Conservation (phyloP, 1,284 basidiomycete genomes). For the Trichosporon coremiiforme region DNA sequence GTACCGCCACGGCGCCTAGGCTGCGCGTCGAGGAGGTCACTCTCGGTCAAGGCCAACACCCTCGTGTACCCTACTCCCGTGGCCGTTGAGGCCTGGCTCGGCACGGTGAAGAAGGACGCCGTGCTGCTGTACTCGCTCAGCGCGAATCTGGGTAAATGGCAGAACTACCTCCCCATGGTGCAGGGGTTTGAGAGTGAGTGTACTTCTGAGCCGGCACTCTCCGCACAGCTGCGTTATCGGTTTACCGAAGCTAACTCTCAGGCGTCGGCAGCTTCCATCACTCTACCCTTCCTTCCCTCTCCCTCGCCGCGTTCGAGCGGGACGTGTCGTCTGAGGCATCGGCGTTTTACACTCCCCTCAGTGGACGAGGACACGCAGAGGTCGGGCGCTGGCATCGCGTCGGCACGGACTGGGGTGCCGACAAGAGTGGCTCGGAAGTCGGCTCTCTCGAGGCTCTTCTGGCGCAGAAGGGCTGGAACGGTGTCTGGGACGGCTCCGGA, state of each 20-base stretch:
- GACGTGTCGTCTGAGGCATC: not conserved
- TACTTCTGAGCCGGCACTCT: not conserved
- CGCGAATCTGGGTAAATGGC: conserved; percentile 9
- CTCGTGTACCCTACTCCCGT: not conserved
- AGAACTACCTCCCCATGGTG: conserved; percentile 3
- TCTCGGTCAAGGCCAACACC: conserved; percentile 10
- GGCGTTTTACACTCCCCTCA: conserved; percentile 33
- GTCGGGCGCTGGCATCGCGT: conserved; percentile 51
- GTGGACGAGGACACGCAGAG: conserved; percentile 42
- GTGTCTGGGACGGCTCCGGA: conserved; percentile 35
- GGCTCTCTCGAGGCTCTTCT: conserved; percentile 41
- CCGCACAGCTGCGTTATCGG: not conserved
- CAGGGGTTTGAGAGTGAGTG: conserved; percentile 15
- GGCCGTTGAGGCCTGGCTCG: not conserved
- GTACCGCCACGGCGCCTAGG: not conserved
- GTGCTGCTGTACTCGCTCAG: conserved; percentile 8
- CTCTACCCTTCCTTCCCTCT: not conserved
- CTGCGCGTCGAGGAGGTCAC: not conserved
- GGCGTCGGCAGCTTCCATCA: conserved; percentile 15
- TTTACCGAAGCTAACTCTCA: not conserved
- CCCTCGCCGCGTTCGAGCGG: not conserved
- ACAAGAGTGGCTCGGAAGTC: conserved; percentile 39
- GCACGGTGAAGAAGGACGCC: not conserved
- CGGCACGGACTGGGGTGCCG: conserved; percentile 37
- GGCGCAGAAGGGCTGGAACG: conserved; percentile 32